Base-by-base conservation (phyloP, 1,284 basidiomycete genomes). In the Leucoagaricus sp. region DNA sequence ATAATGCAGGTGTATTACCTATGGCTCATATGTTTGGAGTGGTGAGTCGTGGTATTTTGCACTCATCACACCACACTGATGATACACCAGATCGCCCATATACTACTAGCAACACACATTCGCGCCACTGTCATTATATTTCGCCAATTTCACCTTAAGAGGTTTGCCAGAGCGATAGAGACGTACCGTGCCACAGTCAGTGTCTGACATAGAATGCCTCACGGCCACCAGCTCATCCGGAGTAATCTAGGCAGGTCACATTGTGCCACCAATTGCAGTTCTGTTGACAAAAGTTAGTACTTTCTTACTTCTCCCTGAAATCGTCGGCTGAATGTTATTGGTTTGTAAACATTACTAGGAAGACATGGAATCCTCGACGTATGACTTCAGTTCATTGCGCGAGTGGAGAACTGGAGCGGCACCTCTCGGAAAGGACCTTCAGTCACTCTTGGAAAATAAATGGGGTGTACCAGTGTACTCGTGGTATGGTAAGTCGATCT, bases 1-100 rank as follows among this genome's bases (percentile, higher is more conserved):
- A 15, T 23, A n/a, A n/a, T n/a, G n/a, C n/a, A 50, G 49, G 23
- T 5, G 49, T 40, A 21, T 36, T 50, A n/a, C 49, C 49, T 9
- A 50, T 50, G 49, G 36, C 49, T 25, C 49, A 50, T 19, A 50
- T 50, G 21, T 50, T 50, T 25, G 49, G 49, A 25, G 41, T 50
- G 8, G 49, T 50, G 36, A 26, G 49, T 28, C 42, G 23, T 25
- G 21, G 12, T 4, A 2, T 36, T 2, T 7, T 28, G 5, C 4
- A 46, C 23, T n/a, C 25, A 25, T 25, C 9, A 7, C 13, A 15
- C n/a, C n/a, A n/a, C n/a, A n/a, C n/a, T n/a, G n/a, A n/a, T n/a
- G n/a, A n/a, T n/a, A 7, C 17, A 19, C 15, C 36, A 50, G 49
- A 40, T 50, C 17, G 49, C 19, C 6, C 49, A 50, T 19, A n/a